Percentiles rank a stretch among this genome's conserved stretches.
phyloP scores from a whole-genome alignment of 2,329 filamentous ascomycete genomes.

The Hymenoscyphus scutula region DNA sequence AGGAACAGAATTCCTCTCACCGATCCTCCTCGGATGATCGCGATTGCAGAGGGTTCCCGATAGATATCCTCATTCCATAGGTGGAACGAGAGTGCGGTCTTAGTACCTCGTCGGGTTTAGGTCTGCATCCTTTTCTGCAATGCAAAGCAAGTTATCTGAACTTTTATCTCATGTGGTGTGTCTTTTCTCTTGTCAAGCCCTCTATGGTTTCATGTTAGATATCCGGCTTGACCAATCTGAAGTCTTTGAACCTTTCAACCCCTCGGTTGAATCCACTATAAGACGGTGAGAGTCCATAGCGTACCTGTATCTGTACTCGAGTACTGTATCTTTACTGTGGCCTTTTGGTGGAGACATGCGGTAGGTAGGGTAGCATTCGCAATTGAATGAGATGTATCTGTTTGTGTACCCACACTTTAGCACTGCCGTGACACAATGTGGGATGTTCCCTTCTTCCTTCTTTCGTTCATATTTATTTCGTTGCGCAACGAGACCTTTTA shows the following conservation, averaged over 20 bases:
- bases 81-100: conserved; percentile 4
- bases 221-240: neutral
- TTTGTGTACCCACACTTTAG: neutral
- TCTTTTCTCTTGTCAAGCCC: neutral
- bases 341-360: neutral
- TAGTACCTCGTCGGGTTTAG: neutral
- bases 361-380: no score
- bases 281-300: neutral
- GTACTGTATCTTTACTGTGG: no score
- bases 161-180: neutral
- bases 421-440: neutral
- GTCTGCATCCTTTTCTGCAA: neutral
- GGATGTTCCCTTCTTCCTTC: no score
- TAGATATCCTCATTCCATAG: neutral
- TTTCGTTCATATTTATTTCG: neutral
- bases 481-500: neutral
- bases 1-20: neutral
- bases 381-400: neutral
- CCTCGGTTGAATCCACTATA: neutral
- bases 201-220: neutral
- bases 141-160: conserved; percentile 1
- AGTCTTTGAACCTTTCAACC: neutral
- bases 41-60: neutral
- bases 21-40: neutral
- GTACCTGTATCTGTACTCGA: neutral